Conservation (phyloP, 2,329 filamentous ascomycete genomes). For the Colletotrichum lupini region DNA sequence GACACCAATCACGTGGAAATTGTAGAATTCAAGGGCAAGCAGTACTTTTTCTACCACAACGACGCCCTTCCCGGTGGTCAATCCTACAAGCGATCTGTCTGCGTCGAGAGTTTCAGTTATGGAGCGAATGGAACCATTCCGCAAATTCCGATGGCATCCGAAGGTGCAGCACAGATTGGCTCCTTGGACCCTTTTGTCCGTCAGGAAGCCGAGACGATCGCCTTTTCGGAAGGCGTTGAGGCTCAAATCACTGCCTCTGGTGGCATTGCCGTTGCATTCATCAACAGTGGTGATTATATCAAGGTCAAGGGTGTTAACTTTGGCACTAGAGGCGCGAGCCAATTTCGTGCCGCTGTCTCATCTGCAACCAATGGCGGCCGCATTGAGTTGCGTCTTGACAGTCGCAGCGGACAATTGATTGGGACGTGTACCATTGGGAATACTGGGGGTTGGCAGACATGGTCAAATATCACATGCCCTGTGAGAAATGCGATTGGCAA, state of each 20-base stretch:
- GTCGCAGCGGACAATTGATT: slow-evolving; percentile 40
- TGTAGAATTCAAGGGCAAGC: background rate
- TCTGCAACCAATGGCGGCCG: slow-evolving; percentile 37
- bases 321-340: slow-evolving; percentile 39
- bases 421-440: slow-evolving; percentile 41
- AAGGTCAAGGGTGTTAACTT: slow-evolving; percentile 46
- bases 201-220: slow-evolving; percentile 44
- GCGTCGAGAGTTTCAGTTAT: background rate
- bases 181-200: slow-evolving; percentile 42
- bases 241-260: slow-evolving; percentile 38
- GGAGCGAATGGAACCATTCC: slow-evolving; percentile 43
- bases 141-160: slow-evolving; percentile 40
- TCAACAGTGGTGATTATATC: slow-evolving; percentile 46
- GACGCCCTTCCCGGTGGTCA: background rate
- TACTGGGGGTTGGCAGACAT: slow-evolving; percentile 43
- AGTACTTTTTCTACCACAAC: background rate
- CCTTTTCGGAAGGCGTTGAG: slow-evolving; percentile 41
- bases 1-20: background rate
- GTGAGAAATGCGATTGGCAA: slow-evolving; percentile 37
- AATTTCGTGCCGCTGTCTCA: slow-evolving; percentile 40
- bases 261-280: slow-evolving; percentile 40
- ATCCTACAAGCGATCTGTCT: background rate
- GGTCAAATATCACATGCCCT: slow-evolving; percentile 38
- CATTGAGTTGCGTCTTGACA: slow-evolving; percentile 43
- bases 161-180: slow-evolving; percentile 42